These are phyloP conservation scores for Chytriomyces sp. DNA, from an alignment of 192 early-diverging fungal species.

Conservation along the genomic window DNA sequence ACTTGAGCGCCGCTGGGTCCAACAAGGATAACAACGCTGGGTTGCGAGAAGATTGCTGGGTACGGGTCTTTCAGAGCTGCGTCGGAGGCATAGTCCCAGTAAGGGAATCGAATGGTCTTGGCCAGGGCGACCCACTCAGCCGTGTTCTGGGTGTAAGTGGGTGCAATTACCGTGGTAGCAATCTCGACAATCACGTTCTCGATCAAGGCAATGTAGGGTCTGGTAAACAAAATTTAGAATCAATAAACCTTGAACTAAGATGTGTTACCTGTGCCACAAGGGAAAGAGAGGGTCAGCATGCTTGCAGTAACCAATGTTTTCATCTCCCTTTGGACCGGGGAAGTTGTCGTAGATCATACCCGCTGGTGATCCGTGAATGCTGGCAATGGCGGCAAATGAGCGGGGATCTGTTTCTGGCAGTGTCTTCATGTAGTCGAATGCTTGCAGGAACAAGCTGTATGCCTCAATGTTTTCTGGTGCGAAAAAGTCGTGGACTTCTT, in stretches of 20 bases:
- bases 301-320: not conserved
- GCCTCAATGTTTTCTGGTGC: not conserved
- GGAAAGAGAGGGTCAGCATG: constrained; percentile 15
- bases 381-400: constrained; percentile 1
- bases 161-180: constrained; percentile 6
- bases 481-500: constrained; percentile 16
- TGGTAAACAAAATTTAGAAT: no score
- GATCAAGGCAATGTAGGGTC: constrained; percentile 17
- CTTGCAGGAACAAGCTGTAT: constrained; percentile 10
- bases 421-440: not conserved
- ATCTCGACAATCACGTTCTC: constrained; percentile 11
- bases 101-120: constrained; percentile 10
- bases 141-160: not conserved
- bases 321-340: not conserved
- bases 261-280: constrained; percentile 18
- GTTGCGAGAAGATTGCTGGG: not conserved
- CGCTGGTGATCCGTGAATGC: not conserved
- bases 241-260: no score
- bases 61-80: not conserved
- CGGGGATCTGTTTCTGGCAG: not conserved
- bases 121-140: constrained; percentile 15
- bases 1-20: not conserved
- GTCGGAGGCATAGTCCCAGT: constrained; percentile 6
- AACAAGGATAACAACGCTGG: not conserved
- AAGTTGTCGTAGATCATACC: not conserved